Evolutionary conservation across 2,329 filamentous ascomycete genomes (phyloP), one percentile per base, ranked within the genome.

Genomic region (Epichloe baconii): DNA sequence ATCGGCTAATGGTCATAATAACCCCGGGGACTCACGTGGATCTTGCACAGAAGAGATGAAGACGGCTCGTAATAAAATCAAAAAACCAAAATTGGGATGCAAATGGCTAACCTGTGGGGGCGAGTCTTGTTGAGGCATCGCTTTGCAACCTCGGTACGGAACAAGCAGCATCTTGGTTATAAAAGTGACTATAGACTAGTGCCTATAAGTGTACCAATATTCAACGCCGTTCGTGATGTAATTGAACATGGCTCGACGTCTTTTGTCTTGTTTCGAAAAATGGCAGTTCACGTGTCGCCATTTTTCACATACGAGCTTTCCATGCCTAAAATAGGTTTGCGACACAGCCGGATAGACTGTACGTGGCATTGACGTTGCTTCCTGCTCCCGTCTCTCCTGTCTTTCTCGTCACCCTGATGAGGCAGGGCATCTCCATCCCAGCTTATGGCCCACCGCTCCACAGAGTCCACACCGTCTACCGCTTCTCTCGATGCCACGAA

Each of bases 271-370:
- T 31, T 31, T 31, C 8, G 26, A 31, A 11, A 11, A 11, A 31
- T 4, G 26, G 31, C 31, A 11, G 31, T 31, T 31, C 31, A 31
- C 10, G 31, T 4, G 10, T 10, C 31, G 31, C 61, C 59, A 51
- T 66, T 61, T 52, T 63, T 71, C 50, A 75, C 69, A 59, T 71
- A 76, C 26, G 64, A 60, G 57, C 73, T 73, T 45, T 74, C 71
- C 62, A 75, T 66, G 11, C 72, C 72, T 49, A 74, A 59, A 54
- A 70, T 60, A 58, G 67, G 57, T 57, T 64, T 64, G 12, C 73
- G 61, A 47, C 64, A 61, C 44, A 76, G 65, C 56, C 59, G 61
- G 54, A 73, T 58, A 17, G 66, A 62, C 44, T 66, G 62, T 56
- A 67, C 68, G 45, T 59, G 61, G 12, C 64, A 59, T 6, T 52